Conservation (phyloP, 148 eudicot genomes). For the Suaeda aralocaspica region DNA sequence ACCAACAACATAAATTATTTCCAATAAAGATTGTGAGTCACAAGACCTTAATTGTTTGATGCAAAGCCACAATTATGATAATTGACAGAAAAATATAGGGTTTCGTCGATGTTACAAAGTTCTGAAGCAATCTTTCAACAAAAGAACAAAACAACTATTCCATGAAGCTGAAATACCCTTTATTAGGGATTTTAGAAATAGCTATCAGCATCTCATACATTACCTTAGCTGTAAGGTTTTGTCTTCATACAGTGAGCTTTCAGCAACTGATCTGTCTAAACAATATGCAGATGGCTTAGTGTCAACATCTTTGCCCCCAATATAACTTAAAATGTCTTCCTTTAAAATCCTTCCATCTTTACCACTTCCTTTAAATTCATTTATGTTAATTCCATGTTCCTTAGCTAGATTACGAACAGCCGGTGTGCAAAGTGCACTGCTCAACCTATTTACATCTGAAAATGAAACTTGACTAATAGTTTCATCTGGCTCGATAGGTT, state of each 20-base stretch:
- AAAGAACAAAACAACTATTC: neutral
- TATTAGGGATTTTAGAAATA: neutral
- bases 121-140: neutral
- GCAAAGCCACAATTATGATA: neutral
- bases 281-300: constrained; percentile 24
- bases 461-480: constrained; percentile 27
- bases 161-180: neutral
- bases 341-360: constrained; percentile 68
- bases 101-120: neutral
- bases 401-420: constrained; percentile 83
- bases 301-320: constrained; percentile 39
- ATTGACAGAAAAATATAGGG: neutral
- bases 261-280: constrained; percentile 28
- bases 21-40: neutral
- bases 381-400: constrained; percentile 55
- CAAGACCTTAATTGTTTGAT: neutral
- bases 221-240: constrained; percentile 66
- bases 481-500: constrained; percentile 25
- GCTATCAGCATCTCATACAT: neutral
- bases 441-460: constrained; percentile 23
- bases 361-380: constrained; percentile 68
- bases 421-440: constrained; percentile 69
- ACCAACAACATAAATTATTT: neutral
- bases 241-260: constrained; percentile 47
- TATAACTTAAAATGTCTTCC: constrained; percentile 75